phyloP scores from a whole-genome alignment of 345 rosid species.

The Abelmoschus esculentus region DNA sequence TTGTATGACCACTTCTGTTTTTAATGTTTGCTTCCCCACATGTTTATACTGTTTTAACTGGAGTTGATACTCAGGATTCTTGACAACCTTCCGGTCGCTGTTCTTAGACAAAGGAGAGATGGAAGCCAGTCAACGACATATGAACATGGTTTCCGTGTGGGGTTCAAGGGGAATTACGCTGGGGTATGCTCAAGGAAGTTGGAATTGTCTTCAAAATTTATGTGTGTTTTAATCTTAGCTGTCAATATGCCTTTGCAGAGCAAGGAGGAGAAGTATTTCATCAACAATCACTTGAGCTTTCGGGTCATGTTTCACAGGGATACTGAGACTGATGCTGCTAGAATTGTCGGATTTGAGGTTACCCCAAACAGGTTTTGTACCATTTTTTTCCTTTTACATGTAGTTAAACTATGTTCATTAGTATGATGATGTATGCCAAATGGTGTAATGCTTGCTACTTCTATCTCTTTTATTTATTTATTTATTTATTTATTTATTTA shows the following conservation, averaged over 20 bases:
- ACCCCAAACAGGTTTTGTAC: constrained; percentile 67
- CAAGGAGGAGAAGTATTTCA: constrained; percentile 91
- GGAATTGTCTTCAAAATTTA: background rate
- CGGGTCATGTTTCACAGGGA: constrained; percentile 93
- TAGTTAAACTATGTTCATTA: background rate
- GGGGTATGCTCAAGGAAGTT: constrained; percentile 48
- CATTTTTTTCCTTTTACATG: background rate
- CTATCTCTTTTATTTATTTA: background rate
- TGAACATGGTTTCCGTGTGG: constrained; percentile 93
- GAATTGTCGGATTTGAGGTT: constrained; percentile 98
- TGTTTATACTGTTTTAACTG: constrained; percentile 7
- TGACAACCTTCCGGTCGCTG: constrained; percentile 98
- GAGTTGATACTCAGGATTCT: constrained; percentile 60
- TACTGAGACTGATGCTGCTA: constrained; percentile 65
- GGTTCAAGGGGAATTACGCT: constrained; percentile 88
- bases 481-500: background rate
- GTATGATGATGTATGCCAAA: background rate
- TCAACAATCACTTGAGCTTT: constrained; percentile 91
- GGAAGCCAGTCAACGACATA: constrained; percentile 76
- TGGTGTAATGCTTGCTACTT: background rate
- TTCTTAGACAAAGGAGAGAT: constrained; percentile 87
- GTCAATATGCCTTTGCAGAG: constrained; percentile 45
- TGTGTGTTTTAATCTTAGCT: background rate
- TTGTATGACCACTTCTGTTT: too few species aligned
- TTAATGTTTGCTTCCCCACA: too few species aligned